phyloP scores from a whole-genome alignment of 192 early-diverging fungal species.

The Coemansia sp. region DNA sequence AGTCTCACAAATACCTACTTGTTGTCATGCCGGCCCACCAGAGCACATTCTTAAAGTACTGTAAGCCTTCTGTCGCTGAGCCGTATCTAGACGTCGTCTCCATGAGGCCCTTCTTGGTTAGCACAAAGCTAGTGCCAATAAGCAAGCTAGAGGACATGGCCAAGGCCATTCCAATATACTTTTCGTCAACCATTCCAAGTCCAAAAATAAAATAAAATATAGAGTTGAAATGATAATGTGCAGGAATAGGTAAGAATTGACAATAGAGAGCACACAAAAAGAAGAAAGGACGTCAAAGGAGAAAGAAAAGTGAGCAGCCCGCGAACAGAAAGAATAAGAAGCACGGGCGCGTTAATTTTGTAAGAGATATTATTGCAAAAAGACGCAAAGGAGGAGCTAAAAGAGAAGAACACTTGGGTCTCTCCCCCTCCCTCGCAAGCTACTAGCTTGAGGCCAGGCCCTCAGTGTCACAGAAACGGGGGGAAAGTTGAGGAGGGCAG shows the following conservation, averaged over 20 bases:
- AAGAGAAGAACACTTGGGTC: background rate
- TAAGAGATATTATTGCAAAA: background rate
- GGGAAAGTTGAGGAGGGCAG: background rate
- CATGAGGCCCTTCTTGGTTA: constrained; percentile 93
- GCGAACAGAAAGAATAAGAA: background rate
- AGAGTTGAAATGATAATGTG: constrained; percentile 9
- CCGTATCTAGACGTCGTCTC: constrained; percentile 70
- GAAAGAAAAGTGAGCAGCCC: constrained; percentile 13
- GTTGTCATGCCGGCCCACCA: constrained; percentile 90
- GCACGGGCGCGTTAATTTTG: background rate
- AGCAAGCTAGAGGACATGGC: constrained; percentile 86
- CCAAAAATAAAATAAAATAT: constrained; percentile 8
- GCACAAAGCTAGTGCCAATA: constrained; percentile 90
- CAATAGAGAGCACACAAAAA: background rate
- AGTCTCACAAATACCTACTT: constrained; percentile 27
- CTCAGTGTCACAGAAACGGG: background rate
- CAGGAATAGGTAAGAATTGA: constrained; percentile 11
- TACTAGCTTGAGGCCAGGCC: background rate
- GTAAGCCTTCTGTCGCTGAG: constrained; percentile 72
- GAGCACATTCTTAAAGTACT: constrained; percentile 83
- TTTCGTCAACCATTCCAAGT: constrained; percentile 63
- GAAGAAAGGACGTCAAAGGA: constrained; percentile 12
- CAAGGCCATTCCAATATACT: constrained; percentile 85
- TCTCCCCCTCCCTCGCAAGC: background rate
- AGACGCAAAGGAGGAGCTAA: background rate